Percentiles rank a stretch among this genome's conserved stretches.
These are phyloP conservation scores for Dipteronia sinensis DNA, from an alignment of 345 rosid genomes.

Conservation along the genomic window DNA sequence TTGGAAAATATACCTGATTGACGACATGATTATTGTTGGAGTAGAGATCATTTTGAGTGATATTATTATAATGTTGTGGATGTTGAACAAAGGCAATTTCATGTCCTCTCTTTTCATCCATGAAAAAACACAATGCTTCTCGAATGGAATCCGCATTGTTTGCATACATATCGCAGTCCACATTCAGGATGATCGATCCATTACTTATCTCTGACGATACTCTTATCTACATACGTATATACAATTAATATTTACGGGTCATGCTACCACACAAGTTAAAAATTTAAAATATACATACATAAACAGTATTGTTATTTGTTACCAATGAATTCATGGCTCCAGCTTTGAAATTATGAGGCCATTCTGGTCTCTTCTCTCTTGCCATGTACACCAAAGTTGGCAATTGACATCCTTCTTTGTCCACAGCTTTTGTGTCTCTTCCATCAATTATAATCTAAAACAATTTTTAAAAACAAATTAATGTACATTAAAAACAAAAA, in stretches of 20 bases:
- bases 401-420: constrained; percentile 35
- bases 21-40: constrained; percentile 12
- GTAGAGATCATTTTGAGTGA: constrained; percentile 42
- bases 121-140: constrained; percentile 53
- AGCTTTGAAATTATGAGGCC: constrained; percentile 51
- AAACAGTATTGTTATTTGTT: background rate
- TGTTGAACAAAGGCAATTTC: constrained; percentile 43
- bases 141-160: constrained; percentile 40
- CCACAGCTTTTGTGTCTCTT: constrained; percentile 25
- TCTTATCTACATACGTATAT: constrained; percentile 36
- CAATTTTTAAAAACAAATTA: background rate
- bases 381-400: constrained; percentile 50
- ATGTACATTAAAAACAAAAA: background rate
- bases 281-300: background rate
- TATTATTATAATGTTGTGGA: constrained; percentile 37
- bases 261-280: too few relatives aligned
- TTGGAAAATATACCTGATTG: constrained; percentile 20
- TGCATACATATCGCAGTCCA: constrained; percentile 61
- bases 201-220: constrained; percentile 53
- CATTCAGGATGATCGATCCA: constrained; percentile 36
- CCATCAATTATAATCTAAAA: constrained; percentile 35
- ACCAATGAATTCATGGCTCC: constrained; percentile 64
- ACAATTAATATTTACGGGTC: background rate
- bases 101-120: constrained; percentile 47
- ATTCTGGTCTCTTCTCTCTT: constrained; percentile 46